phyloP scores from a whole-genome alignment of 371 early-diverging fungal species.

The Mucor irregularis region DNA sequence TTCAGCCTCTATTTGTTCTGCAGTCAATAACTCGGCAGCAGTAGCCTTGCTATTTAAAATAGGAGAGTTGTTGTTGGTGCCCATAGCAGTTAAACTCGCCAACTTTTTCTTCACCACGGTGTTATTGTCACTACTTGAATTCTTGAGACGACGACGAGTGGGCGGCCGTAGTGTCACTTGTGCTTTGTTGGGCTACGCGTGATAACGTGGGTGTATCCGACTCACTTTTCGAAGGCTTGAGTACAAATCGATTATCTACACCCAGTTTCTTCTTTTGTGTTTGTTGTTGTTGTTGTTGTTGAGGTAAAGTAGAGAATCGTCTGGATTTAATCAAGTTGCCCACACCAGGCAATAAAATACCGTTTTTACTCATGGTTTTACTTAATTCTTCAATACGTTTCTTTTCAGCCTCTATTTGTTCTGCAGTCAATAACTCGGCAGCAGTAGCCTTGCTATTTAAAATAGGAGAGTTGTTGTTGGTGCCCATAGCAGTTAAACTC shows the following conservation, averaged over 20 bases:
- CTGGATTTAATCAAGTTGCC: constrained; percentile 10
- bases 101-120: neutral
- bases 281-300: neutral
- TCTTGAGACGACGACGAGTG: neutral
- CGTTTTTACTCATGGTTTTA: constrained; percentile 1
- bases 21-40: neutral
- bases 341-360: constrained; percentile 21
- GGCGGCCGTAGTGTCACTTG: neutral
- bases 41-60: neutral
- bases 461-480: neutral
- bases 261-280: neutral
- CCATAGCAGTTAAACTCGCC: neutral
- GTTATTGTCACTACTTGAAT: neutral
- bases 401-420: constrained; percentile 15
- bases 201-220: constrained; percentile 10
- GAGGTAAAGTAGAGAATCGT: neutral
- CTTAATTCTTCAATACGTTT: constrained; percentile 10
- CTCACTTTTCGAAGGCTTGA: constrained; percentile 17
- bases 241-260: too few relatives aligned
- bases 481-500: neutral
- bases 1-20: constrained; percentile 10
- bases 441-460: neutral
- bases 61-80: neutral
- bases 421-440: neutral
- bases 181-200: neutral